Base-by-base conservation (phyloP, 768 basidiomycete species). In the Paxillus ammoniavirescens region DNA sequence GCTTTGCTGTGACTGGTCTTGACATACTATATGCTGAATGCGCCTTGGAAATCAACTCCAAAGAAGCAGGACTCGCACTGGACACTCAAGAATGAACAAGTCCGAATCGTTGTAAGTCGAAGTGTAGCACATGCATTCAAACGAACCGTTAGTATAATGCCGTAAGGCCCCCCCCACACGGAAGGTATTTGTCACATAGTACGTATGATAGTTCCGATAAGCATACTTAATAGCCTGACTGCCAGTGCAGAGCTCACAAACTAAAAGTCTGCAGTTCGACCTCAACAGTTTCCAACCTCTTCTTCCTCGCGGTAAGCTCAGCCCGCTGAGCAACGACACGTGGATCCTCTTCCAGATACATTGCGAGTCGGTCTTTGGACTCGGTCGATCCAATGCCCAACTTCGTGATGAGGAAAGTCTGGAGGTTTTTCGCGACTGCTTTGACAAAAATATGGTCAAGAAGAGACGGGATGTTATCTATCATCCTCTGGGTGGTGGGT, bases 331-430 rank as follows among this genome's bases (percentile, higher is more conserved):
- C 64, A 8, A 73, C 70, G 14, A 75, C 47, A 21, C 45, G 47
- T 12, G 72, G 70, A 50, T 77, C 76, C 53, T 80, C 77, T 5
- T 63, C 65, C 14, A 80, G 61, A 54, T 73, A 77, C 47, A 56
- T 55, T 12, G 61, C 63, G 54, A 73, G 73, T 21, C 65, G 61
- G n/a, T 63, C 66, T 21, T 58, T 70, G 4, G 71, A 67, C 33
- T 69, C 61, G 33, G 59, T 54, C 8, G 71, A 64, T 3, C 75
- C 76, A 4, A 77, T 63, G 5, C 65, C 67, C 15, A 77, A 67
- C 54, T 72, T 71, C 42, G 63, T 57, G 38, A 40, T 70, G 48
- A 76, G 59, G 30, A 65, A 67, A 4, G 60, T 44, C 58, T 73
- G 75, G 21, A 76, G 57, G 9, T 56, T 55, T 18, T 63, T 57